Base-by-base conservation (phyloP, 2,329 filamentous ascomycete genomes). In the Amauroascus niger region DNA sequence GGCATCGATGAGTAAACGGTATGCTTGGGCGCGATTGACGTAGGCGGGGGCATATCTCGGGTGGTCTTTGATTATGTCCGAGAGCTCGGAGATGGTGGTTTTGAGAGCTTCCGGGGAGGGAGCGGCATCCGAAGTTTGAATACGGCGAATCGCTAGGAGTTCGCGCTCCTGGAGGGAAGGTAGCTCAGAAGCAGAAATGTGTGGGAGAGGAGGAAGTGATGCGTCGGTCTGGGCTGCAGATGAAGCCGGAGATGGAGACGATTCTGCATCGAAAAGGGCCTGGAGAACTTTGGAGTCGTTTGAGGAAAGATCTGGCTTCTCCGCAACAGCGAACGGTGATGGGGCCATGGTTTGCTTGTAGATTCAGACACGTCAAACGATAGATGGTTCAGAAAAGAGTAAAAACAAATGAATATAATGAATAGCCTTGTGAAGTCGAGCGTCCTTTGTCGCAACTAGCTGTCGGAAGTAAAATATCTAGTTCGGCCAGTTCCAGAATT, bases 11-110 rank as follows among this genome's bases (percentile, higher is more conserved):
- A 71, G 62, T 39, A 74, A 59, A 5, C 74, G 67, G 1, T 66
- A 55, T 59, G 70, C 65, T 65, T 81, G 79, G 2, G 79, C 79
- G 41, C 78, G 73, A 57, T 82, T 81, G 47, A 75, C 71, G 53
- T 77, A 76, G 9, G 76, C 76, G 6, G 77, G 75, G 1, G 79
- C 75, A 56, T 81, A 82, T 6, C 64, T 63, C 3, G 76, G 74
- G 14, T 74, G 57, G 9, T 67, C 53, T 0, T 57, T 49, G 48
- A 79, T 70, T 5, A 80, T 66, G 1, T 59, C 58, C 32, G 72
- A 66, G 7, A 81, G 62, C 9, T 68, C 64, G 3, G 61, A 51
- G 16, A 75, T 64, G 5, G 70, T 65, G 2, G 61, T 59, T 20
- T 65, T 47, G 39, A 73, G 62, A 3, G 58, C 61, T 28, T 61